Base-by-base conservation (phyloP, 1,284 basidiomycete species). In the Ustilago crameri region DNA sequence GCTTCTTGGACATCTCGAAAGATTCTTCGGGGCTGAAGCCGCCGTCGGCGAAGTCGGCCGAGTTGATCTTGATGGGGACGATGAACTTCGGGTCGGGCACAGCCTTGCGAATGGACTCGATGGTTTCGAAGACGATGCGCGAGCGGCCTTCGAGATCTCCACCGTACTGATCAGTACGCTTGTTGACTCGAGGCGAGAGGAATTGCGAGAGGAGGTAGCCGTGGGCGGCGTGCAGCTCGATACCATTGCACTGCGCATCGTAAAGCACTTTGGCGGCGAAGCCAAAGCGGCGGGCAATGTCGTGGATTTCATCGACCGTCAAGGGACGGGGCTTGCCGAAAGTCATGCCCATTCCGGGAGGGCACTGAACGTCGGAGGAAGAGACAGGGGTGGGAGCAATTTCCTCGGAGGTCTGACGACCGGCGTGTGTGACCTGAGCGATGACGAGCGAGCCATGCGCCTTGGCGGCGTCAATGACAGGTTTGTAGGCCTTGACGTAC, bases 161-260 rank as follows among this genome's bases (percentile, higher is more conserved):
- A 12, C 80, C 85, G 85, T 90, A 95, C 32, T 84, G 85, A 83
- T 91, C 91, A 30, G 74, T 84, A 22, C 92, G 88, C 22, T 82
- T 75, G 82, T 95, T 95, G 43, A 89, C 89, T 90, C 92, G 74
- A 1, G 53, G 88, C 5, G 90, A 93, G 26, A 97, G 86, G 82
- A 95, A 95, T 74, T 93, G 90, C 0, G 92, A 88, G 14, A 97
- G 85, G 10, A 97, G 86, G 83, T 97, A 85, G 41, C 94, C 93
- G 85, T 96, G 93, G 0, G 91, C 91, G 24, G 88, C 91, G 84
- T 98, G 95, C 18, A 98, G 75, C 81, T 98, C 89, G 12, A 96
- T 85, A 0, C 95, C 95, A 74, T 96, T 91, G 82, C 93, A 95
- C 0, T 93, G 92, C 26, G 91, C 86, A 52, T 87, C 83, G 17